Conservation (phyloP, 73 alveolate species). For the Effrenium voratum region DNA sequence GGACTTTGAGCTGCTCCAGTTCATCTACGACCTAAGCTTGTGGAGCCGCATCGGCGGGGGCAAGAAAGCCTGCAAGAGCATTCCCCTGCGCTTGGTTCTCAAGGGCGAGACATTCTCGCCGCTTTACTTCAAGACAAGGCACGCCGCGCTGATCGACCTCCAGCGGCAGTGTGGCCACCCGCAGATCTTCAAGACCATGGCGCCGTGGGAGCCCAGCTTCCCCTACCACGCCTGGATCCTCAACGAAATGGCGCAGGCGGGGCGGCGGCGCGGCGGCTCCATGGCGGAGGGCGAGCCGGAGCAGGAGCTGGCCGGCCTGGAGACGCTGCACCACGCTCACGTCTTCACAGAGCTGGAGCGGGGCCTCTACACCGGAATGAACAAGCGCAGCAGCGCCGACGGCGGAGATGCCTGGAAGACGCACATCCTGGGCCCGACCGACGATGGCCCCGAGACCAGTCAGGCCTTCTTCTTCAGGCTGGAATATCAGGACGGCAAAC, state of each 20-base stretch:
- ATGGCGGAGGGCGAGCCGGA: too few relatives aligned
- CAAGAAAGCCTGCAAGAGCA: neutral
- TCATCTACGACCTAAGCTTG: neutral
- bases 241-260: neutral
- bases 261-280: neutral
- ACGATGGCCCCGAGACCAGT: neutral
- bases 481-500: neutral
- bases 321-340: slow-evolving; percentile 2
- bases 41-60: neutral
- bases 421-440: neutral
- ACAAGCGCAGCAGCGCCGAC: neutral
- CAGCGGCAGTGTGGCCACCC: slow-evolving; percentile 34
- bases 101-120: slow-evolving; percentile 31
- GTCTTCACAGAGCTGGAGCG: slow-evolving; percentile 7
- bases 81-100: slow-evolving; percentile 1
- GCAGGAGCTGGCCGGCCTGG: slow-evolving; percentile 32
- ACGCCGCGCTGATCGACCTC: neutral
- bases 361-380: slow-evolving; percentile 31
- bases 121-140: neutral
- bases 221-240: slow-evolving; percentile 24
- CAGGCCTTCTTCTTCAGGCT: neutral
- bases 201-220: neutral
- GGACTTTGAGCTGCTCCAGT: neutral
- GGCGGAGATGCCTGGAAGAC: neutral
- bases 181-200: neutral